Conservation (phyloP, 768 basidiomycete genomes). For the Phlebiopsis gigantea region DNA sequence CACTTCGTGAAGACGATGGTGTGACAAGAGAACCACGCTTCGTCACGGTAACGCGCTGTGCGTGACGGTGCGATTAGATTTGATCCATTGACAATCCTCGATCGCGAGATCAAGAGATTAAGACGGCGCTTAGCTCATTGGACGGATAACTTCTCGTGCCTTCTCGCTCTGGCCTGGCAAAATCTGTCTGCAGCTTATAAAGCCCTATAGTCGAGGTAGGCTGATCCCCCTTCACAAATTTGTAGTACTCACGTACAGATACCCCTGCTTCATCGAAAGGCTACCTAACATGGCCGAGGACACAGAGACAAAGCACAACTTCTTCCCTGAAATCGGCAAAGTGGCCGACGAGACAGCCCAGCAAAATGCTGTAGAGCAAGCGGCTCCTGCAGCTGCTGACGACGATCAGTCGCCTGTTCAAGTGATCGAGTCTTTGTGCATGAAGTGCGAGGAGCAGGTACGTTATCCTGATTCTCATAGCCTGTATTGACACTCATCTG, state of each 20-base stretch:
- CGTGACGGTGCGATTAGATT: neutral
- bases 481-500: constrained; percentile 1
- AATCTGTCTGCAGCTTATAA: neutral
- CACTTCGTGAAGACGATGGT: neutral
- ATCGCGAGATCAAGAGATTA: neutral
- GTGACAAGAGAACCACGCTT: neutral
- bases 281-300: neutral
- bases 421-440: constrained; percentile 88
- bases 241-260: neutral
- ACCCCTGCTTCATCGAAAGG: neutral
- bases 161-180: neutral
- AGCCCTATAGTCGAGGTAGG: neutral
- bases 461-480: constrained; percentile 18
- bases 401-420: constrained; percentile 67
- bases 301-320: constrained; percentile 10
- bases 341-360: constrained; percentile 24
- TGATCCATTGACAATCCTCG: too few relatives aligned
- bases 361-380: constrained; percentile 13
- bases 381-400: constrained; percentile 22
- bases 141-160: neutral
- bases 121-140: neutral
- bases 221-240: too few relatives aligned
- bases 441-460: constrained; percentile 90
- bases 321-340: constrained; percentile 26
- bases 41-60: neutral